Conservation (phyloP, 192 early-diverging fungal genomes). For the Phycomyces nitens region DNA sequence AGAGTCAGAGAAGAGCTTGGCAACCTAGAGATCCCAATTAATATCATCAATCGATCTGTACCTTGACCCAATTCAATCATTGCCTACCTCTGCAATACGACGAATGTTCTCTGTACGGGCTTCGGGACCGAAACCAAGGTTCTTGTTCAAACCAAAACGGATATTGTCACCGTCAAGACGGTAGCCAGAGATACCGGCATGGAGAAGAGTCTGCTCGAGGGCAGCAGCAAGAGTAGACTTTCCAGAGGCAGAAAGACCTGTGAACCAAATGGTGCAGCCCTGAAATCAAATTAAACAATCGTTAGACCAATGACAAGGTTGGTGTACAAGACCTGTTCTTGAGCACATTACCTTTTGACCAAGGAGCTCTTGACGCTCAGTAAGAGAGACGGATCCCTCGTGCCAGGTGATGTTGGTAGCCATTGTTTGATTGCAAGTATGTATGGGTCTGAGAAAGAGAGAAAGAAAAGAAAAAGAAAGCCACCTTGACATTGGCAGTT, state of each 20-base stretch:
- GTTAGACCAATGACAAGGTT: too few species aligned
- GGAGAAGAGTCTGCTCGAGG: conserved; percentile 84
- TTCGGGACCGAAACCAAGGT: conserved; percentile 85
- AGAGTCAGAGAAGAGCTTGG: conserved; percentile 91
- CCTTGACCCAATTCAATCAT: too few species aligned
- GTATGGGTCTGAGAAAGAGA: neutral
- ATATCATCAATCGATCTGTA: conserved; percentile 7
- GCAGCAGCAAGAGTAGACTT: conserved; percentile 91
- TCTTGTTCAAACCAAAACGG: conserved; percentile 95
- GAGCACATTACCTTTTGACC: conserved; percentile 53
- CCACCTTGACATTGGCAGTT: neutral
- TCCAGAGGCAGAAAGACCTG: conserved; percentile 91
- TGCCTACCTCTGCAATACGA: conserved; percentile 84
- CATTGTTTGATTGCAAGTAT: conserved; percentile 14
- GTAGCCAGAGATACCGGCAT: conserved; percentile 71
- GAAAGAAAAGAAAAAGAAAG: conserved; percentile 7
- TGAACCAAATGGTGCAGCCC: conserved; percentile 92
- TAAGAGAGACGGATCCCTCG: conserved; percentile 66
- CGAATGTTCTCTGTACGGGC: conserved; percentile 95
- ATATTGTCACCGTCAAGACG: conserved; percentile 96
- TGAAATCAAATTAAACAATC: conserved; percentile 15
- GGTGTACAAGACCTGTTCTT: too few species aligned
- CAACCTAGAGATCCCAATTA: conserved; percentile 39
- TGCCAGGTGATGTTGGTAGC: conserved; percentile 93
- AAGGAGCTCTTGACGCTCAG: conserved; percentile 69